Evolutionary conservation across 2,329 filamentous ascomycete species (phyloP).

Genomic region (Trichoderma guizhouense): DNA sequence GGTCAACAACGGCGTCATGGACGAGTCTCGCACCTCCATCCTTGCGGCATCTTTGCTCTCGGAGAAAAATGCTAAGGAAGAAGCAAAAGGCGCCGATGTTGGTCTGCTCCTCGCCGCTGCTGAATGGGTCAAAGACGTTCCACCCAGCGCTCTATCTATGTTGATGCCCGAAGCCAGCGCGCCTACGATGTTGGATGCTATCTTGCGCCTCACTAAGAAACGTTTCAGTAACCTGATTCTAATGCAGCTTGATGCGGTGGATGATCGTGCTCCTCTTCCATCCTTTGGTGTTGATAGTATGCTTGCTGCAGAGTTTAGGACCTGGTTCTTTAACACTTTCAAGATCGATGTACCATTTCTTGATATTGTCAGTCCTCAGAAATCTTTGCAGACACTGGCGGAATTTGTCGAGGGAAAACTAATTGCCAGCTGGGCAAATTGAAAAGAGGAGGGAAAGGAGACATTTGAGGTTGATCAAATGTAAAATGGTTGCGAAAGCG

Average conservation of each 20-base stretch:
- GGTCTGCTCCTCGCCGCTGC: background rate
- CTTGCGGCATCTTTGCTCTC: slow-evolving; percentile 17
- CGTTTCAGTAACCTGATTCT: slow-evolving; percentile 25
- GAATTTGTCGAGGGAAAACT: slow-evolving; percentile 7
- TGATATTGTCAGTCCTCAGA: slow-evolving; percentile 6
- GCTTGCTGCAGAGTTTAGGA: slow-evolving; percentile 39
- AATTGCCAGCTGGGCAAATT: background rate
- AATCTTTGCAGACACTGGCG: slow-evolving; percentile 16
- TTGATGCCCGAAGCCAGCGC: slow-evolving; percentile 7
- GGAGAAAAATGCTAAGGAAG: slow-evolving; percentile 1
- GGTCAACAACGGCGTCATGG: slow-evolving; percentile 13
- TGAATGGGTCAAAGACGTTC: background rate
- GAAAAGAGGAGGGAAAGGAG: background rate
- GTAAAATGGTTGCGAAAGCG: no score
- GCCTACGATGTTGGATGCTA: slow-evolving; percentile 8
- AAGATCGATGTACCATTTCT: slow-evolving; percentile 30
- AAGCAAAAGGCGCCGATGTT: slow-evolving; percentile 7
- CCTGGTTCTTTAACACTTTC: slow-evolving; percentile 34
- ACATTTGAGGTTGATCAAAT: no score
- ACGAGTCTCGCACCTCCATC: slow-evolving; percentile 23
- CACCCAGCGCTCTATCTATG: background rate
- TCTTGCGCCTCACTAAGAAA: slow-evolving; percentile 15
- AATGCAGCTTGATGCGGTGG: slow-evolving; percentile 27
- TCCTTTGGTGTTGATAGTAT: slow-evolving; percentile 40
- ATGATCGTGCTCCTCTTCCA: slow-evolving; percentile 26